phyloP scores from a whole-genome alignment of 2,329 filamentous ascomycete species.

The Paraphaeosphaeria sporulosa region DNA sequence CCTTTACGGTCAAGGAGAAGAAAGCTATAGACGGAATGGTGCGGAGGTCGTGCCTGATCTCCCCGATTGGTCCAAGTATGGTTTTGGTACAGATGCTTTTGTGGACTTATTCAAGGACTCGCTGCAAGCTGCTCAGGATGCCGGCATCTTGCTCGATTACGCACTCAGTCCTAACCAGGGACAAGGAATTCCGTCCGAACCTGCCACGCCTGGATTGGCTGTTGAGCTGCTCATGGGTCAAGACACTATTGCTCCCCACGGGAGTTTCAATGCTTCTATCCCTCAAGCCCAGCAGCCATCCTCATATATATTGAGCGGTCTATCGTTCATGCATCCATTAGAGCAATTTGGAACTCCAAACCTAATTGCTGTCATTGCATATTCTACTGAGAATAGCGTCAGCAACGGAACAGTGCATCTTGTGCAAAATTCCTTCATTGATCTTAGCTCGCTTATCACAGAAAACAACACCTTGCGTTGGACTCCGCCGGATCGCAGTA shows the following conservation, averaged over 20 bases:
- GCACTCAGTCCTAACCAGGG: slow-evolving; percentile 58
- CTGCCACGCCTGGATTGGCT: slow-evolving; percentile 21
- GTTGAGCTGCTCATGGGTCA: slow-evolving; percentile 24
- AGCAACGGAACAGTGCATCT: slow-evolving; percentile 13
- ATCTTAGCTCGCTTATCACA: slow-evolving; percentile 22
- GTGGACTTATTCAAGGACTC: slow-evolving; percentile 34
- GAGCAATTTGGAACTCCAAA: slow-evolving; percentile 26
- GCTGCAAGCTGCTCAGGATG: slow-evolving; percentile 44
- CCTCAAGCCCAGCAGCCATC: slow-evolving; percentile 18
- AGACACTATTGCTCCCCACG: slow-evolving; percentile 15
- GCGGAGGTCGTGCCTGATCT: slow-evolving; percentile 2
- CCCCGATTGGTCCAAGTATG: slow-evolving; percentile 50
- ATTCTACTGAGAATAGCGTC: slow-evolving; percentile 10
- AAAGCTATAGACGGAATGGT: background rate
- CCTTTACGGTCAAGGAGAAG: slow-evolving; percentile 23
- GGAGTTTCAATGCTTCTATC: slow-evolving; percentile 18
- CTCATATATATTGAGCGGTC: slow-evolving; percentile 5
- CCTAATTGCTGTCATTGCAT: slow-evolving; percentile 23
- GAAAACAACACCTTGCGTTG: slow-evolving; percentile 19
- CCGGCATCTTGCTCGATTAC: slow-evolving; percentile 55
- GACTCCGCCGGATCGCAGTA: slow-evolving; percentile 20
- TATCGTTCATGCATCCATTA: slow-evolving; percentile 23
- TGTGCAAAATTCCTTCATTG: slow-evolving; percentile 23
- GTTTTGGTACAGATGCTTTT: slow-evolving; percentile 51
- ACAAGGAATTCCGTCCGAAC: slow-evolving; percentile 53